Evolutionary conservation across 2,329 filamentous ascomycete species (phyloP).

Genomic region (Huntiella bhutanensis): DNA sequence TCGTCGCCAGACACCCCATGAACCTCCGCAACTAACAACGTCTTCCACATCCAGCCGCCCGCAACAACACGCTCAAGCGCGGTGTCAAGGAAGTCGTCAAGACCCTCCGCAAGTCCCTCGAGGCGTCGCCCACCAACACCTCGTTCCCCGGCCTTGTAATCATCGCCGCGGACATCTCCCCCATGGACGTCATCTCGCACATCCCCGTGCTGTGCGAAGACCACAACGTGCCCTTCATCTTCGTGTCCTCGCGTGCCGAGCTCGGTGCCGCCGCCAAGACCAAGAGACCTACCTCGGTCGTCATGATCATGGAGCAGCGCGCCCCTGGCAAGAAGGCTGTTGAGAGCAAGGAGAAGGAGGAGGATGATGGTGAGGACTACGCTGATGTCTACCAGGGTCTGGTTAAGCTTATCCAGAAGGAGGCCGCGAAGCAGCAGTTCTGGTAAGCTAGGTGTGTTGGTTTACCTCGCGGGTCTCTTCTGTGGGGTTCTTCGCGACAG

Average conservation of each 20-base stretch:
- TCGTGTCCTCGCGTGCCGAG: constrained; percentile 80
- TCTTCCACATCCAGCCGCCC: constrained; percentile 47
- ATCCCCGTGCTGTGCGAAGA: constrained; percentile 96
- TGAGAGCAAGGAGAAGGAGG: constrained; percentile 25
- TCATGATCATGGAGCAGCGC: constrained; percentile 57
- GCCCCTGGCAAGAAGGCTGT: constrained; percentile 27
- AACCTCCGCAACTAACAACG: constrained; percentile 12
- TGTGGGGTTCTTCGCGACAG: not conserved
- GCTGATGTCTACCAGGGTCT: constrained; percentile 44
- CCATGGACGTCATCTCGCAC: constrained; percentile 96
- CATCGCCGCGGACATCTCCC: constrained; percentile 92
- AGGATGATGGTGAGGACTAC: constrained; percentile 39
- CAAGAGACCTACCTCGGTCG: constrained; percentile 89
- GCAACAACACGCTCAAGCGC: constrained; percentile 87
- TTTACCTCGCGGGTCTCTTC: not conserved
- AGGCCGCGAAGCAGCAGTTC: constrained; percentile 38
- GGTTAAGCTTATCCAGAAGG: constrained; percentile 47
- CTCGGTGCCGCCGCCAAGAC: constrained; percentile 84
- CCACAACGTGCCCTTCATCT: constrained; percentile 93
- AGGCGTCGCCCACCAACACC: constrained; percentile 44
- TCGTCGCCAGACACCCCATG: not conserved
- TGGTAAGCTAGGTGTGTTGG: constrained; percentile 16
- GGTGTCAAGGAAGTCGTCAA: constrained; percentile 99
- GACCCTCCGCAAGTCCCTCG: constrained; percentile 77
- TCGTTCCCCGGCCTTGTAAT: constrained; percentile 60